Conservation (phyloP, 2,329 filamentous ascomycete species). For the Phoma herbarum region DNA sequence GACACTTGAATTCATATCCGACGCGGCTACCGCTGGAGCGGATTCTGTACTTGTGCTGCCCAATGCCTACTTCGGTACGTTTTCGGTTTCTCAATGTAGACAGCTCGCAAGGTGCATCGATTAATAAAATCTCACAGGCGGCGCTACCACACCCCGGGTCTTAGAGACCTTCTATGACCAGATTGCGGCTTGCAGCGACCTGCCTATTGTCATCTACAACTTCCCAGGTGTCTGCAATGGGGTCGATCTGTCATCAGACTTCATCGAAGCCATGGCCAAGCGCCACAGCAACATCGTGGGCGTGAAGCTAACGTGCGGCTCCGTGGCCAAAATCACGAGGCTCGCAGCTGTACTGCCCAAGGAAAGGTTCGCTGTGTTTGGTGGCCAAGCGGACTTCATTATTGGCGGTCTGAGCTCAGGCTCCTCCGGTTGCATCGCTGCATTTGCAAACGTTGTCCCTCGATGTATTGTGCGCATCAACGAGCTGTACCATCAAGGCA, state of each 20-base stretch:
- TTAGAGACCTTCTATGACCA: background rate
- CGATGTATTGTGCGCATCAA: constrained; percentile 62
- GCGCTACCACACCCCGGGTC: background rate
- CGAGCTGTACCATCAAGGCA: constrained; percentile 64
- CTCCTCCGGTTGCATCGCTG: constrained; percentile 63
- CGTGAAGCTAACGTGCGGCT: constrained; percentile 74
- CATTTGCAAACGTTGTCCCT: constrained; percentile 58
- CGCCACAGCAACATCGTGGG: constrained; percentile 70
- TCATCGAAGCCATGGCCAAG: constrained; percentile 64
- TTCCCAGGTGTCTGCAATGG: constrained; percentile 72
- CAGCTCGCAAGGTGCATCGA: background rate
- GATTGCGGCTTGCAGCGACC: background rate
- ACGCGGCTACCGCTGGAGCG: constrained; percentile 51
- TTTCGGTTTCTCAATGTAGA: constrained; percentile 46
- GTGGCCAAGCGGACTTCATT: constrained; percentile 76
- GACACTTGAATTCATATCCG: constrained; percentile 51
- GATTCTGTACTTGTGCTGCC: constrained; percentile 50
- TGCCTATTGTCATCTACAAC: constrained; percentile 65
- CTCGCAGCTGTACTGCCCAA: constrained; percentile 62
- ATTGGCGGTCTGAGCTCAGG: constrained; percentile 62
- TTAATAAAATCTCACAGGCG: background rate
- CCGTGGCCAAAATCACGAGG: constrained; percentile 74
- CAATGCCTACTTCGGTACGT: constrained; percentile 45
- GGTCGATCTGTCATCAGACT: constrained; percentile 71
- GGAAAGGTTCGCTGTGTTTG: constrained; percentile 70